Evolutionary conservation across 768 basidiomycete genomes (phyloP).

Genomic region (Kockovaella imperatae): DNA sequence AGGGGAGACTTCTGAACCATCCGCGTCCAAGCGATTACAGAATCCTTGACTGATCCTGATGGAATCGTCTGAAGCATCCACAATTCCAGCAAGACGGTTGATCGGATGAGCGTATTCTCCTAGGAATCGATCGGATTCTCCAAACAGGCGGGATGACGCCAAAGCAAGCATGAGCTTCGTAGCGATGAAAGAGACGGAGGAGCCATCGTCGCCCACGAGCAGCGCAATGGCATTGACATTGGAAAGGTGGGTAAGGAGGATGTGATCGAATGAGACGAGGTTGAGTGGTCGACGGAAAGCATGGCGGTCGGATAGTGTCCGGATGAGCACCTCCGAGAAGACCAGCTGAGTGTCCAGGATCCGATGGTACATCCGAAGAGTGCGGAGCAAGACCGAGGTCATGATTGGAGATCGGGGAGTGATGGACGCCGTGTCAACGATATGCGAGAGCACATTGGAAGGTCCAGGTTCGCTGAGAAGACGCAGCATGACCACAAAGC

Average conservation of each 20-base stretch:
- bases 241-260: slow-evolving; percentile 44
- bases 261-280: slow-evolving; percentile 31
- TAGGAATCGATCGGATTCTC: slow-evolving; percentile 45
- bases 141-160: slow-evolving; percentile 57
- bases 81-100: slow-evolving; percentile 64
- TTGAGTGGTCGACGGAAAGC: slow-evolving; percentile 41
- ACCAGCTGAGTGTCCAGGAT: slow-evolving; percentile 77
- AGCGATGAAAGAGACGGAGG: slow-evolving; percentile 65
- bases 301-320: slow-evolving; percentile 59
- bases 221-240: slow-evolving; percentile 75
- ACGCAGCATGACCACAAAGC: slow-evolving; percentile 74
- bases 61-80: slow-evolving; percentile 74
- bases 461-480: slow-evolving; percentile 65
- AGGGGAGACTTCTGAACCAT: slow-evolving; percentile 55
- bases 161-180: slow-evolving; percentile 68
- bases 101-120: slow-evolving; percentile 46
- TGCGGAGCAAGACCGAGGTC: slow-evolving; percentile 65
- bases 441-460: slow-evolving; percentile 65
- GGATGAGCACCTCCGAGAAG: slow-evolving; percentile 80
- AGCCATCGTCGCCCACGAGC: slow-evolving; percentile 61
- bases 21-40: slow-evolving; percentile 57
- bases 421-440: slow-evolving; percentile 71
- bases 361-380: slow-evolving; percentile 71
- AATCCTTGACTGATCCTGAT: slow-evolving; percentile 78
- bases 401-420: slow-evolving; percentile 53